Evolutionary conservation across 306 rosid genomes (phyloP).

Genomic region (Medicago truncatula): DNA sequence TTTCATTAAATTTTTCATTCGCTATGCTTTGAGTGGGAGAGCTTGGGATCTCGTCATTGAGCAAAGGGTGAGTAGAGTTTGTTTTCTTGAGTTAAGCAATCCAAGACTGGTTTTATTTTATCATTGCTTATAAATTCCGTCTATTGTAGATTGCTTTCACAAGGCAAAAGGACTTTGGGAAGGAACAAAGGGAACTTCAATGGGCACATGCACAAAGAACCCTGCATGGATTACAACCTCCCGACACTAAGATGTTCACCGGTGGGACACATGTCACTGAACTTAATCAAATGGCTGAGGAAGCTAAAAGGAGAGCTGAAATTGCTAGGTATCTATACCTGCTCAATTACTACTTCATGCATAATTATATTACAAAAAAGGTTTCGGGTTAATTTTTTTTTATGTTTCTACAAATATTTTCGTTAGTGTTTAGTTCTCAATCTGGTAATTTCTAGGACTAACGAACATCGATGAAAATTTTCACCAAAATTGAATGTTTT

Average conservation of each 20-base stretch:
- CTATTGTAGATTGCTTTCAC: slow-evolving; percentile 88
- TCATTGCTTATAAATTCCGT: slow-evolving; percentile 30
- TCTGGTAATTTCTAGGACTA: background rate
- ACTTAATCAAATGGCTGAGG: slow-evolving; percentile 97
- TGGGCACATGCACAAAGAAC: slow-evolving; percentile 99
- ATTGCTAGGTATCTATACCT: slow-evolving; percentile 70
- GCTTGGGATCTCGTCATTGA: slow-evolving; percentile 99
- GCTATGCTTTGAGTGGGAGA: slow-evolving; percentile 88
- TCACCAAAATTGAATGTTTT: background rate
- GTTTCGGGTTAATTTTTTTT: background rate
- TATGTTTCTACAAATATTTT: background rate
- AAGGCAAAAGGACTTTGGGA: slow-evolving; percentile 98
- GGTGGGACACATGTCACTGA: slow-evolving; percentile 82
- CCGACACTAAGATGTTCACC: slow-evolving; percentile 81
- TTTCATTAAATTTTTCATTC: slow-evolving; percentile 77
- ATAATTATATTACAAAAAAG: background rate
- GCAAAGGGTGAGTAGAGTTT: slow-evolving; percentile 75
- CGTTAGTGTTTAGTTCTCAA: background rate
- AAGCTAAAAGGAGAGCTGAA: slow-evolving; percentile 98
- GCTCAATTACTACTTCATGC: background rate
- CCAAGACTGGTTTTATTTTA: slow-evolving; percentile 8
- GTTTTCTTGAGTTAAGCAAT: slow-evolving; percentile 28
- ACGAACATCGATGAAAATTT: background rate
- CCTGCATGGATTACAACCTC: slow-evolving; percentile 86
- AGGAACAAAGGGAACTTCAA: slow-evolving; percentile 97